A percentile compares a stretch with the other conserved stretches of the same genome.
These are phyloP conservation scores for Tarenaya hassleriana DNA, from an alignment of 345 rosid species.

Conservation along the genomic window DNA sequence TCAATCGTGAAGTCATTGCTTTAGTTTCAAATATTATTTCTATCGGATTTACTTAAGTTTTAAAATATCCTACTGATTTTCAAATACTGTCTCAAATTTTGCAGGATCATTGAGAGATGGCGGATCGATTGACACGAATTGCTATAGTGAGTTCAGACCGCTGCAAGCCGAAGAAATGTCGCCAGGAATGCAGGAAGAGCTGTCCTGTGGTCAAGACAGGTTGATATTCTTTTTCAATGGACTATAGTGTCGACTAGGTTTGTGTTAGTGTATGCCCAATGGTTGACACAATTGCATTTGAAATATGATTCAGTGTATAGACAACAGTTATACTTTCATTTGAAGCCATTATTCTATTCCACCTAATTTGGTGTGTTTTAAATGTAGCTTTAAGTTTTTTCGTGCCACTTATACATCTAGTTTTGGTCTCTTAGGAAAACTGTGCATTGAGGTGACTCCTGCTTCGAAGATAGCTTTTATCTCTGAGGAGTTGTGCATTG, in stretches of 20 bases:
- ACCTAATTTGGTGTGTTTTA: background rate
- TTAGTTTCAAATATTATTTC: no score
- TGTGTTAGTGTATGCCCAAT: no score
- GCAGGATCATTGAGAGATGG: constrained; percentile 31
- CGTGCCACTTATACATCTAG: background rate
- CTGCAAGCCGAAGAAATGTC: constrained; percentile 89
- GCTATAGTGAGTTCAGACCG: constrained; percentile 71
- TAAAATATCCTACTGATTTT: no score
- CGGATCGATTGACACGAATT: constrained; percentile 77
- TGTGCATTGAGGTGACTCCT: constrained; percentile 77
- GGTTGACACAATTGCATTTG: no score
- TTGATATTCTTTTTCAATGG: constrained; percentile 6
- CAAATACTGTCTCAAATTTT: no score
- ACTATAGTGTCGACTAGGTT: no score
- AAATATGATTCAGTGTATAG: background rate
- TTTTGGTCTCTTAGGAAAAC: constrained; percentile 42
- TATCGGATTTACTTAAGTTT: no score
- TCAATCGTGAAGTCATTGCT: no score
- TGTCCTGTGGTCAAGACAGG: constrained; percentile 94
- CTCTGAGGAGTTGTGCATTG: constrained; percentile 84
- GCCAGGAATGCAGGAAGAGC: constrained; percentile 88
- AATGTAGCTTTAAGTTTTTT: background rate
- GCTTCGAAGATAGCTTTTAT: constrained; percentile 66
- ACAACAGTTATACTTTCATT: background rate
- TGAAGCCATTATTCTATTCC: background rate